These are phyloP conservation scores for Russula sp. DNA, from an alignment of 768 basidiomycete genomes.

Conservation along the genomic window DNA sequence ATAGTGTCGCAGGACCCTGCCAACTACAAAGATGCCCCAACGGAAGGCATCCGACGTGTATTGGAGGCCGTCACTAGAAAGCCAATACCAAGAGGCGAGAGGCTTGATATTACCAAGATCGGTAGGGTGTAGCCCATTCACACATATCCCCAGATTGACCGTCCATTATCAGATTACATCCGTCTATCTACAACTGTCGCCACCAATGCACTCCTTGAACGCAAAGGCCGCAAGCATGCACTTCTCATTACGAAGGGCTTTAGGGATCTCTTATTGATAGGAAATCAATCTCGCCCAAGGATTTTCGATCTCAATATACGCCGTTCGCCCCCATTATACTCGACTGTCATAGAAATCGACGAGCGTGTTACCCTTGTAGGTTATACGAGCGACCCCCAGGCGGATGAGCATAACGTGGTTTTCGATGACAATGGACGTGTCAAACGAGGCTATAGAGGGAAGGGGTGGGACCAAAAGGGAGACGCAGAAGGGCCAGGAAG, in stretches of 20 bases:
- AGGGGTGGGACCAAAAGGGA: conserved; percentile 64
- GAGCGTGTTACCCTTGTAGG: conserved; percentile 94
- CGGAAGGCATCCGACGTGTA: conserved; percentile 85
- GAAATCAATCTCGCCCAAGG: conserved; percentile 89
- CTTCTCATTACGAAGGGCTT: conserved; percentile 88
- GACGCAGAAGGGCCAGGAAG: conserved; percentile 74
- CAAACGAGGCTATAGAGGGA: conserved; percentile 61
- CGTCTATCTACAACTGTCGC: conserved; percentile 91
- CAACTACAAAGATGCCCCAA: conserved; percentile 90
- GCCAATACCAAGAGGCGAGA: conserved; percentile 55
- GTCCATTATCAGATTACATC: conserved; percentile 63
- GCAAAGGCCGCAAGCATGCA: conserved; percentile 89
- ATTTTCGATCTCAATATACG: conserved; percentile 94
- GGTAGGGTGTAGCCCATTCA: conserved; percentile 38
- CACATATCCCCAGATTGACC: not conserved
- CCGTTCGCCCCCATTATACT: conserved; percentile 69
- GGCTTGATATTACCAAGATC: conserved; percentile 73
- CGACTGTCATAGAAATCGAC: conserved; percentile 66
- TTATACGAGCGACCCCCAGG: conserved; percentile 82
- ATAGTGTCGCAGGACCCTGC: conserved; percentile 82
- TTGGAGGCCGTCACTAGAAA: conserved; percentile 70
- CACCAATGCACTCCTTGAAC: conserved; percentile 91
- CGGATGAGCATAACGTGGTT: conserved; percentile 65
- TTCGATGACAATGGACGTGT: conserved; percentile 71
- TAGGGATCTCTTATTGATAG: conserved; percentile 85